phyloP scores from a whole-genome alignment of 1,284 basidiomycete genomes.

The Austroboletus olivaceoglutinosus region DNA sequence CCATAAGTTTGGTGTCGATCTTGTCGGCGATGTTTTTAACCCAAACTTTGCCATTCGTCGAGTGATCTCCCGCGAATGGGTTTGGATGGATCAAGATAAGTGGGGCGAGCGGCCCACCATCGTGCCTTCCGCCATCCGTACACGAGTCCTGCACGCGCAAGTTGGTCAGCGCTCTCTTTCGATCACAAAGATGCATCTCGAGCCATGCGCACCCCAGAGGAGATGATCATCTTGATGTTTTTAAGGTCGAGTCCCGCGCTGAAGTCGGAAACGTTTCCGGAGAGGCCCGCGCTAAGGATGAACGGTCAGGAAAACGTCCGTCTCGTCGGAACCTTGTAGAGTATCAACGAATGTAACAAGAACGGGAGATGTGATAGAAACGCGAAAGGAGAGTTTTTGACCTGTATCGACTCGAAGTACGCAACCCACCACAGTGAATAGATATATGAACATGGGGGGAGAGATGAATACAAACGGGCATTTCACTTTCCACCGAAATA shows the following conservation, averaged over 20 bases:
- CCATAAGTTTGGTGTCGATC: conserved; percentile 24
- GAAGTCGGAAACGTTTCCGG: conserved; percentile 40
- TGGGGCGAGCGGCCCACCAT: conserved; percentile 34
- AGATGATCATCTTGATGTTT: conserved; percentile 43
- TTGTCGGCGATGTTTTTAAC: conserved; percentile 29
- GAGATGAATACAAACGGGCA: no score
- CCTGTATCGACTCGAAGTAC: no score
- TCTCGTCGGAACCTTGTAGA: conserved; percentile 19
- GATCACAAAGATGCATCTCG: neutral
- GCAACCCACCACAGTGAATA: no score
- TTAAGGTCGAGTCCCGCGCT: conserved; percentile 43
- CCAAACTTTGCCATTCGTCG: conserved; percentile 38
- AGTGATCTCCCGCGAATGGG: conserved; percentile 36
- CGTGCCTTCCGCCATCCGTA: conserved; percentile 36
- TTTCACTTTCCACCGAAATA: no score
- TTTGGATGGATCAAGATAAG: conserved; percentile 31
- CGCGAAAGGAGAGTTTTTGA: no score
- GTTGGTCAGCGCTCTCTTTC: neutral
- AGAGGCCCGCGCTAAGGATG: conserved; percentile 41
- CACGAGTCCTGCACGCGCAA: conserved; percentile 28
- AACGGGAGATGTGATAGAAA: conserved; percentile 1
- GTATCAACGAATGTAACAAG: neutral
- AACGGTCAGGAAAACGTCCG: conserved; percentile 41
- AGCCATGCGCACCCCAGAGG: conserved; percentile 45
- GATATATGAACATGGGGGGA: no score